Evolutionary conservation across 1,139 yeast genomes (phyloP).

Genomic region (Scheffersomyces cryptocercus): DNA sequence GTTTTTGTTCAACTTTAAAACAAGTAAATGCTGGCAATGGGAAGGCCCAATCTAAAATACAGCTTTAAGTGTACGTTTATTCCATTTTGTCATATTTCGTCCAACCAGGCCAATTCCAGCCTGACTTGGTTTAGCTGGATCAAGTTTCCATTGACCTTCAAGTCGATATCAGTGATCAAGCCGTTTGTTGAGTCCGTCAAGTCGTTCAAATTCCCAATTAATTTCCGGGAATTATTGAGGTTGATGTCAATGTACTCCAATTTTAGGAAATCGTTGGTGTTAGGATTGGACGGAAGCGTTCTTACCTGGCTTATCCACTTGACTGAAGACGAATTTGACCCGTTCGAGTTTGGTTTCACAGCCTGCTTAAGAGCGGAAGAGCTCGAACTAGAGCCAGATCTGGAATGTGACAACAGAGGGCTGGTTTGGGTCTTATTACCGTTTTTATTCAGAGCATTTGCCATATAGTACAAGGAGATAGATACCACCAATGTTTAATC

Average conservation of each 20-base stretch:
- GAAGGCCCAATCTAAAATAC: no score
- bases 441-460: no score
- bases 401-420: no score
- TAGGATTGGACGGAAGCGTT: slow-evolving; percentile 42
- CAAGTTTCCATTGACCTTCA: slow-evolving; percentile 28
- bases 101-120: slow-evolving; percentile 33
- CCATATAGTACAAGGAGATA: no score
- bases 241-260: slow-evolving; percentile 48
- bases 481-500: no score
- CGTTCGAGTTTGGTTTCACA: no score
- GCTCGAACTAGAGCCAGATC: no score
- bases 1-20: no score
- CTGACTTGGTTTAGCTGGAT: slow-evolving; percentile 26
- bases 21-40: no score
- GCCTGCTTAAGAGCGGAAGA: no score
- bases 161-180: slow-evolving; percentile 18
- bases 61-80: no score
- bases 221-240: slow-evolving; percentile 43
- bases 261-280: slow-evolving; percentile 39
- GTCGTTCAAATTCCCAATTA: slow-evolving; percentile 33
- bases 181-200: slow-evolving; percentile 22
- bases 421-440: background rate
- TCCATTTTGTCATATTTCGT: background rate
- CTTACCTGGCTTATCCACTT: slow-evolving; percentile 39
- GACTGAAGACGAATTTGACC: no score